Conservation (phyloP, 1,284 basidiomycete genomes). For the Tranzscheliella williamsii region DNA sequence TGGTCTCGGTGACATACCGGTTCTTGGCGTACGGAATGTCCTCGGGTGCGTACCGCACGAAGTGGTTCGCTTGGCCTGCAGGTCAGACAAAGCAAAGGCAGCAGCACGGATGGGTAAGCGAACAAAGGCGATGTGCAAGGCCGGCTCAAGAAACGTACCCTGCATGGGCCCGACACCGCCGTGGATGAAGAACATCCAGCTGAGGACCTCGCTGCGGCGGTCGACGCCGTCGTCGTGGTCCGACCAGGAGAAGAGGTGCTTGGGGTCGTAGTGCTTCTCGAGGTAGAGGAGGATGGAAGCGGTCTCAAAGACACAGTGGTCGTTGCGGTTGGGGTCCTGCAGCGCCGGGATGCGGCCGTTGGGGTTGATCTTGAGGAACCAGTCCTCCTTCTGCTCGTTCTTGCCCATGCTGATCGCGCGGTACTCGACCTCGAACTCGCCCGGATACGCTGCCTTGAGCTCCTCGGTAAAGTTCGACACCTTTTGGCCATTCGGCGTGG, state of each 20-base stretch:
- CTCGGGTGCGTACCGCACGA: slow-evolving; percentile 36
- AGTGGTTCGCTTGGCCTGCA: slow-evolving; percentile 39
- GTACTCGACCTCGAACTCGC: slow-evolving; percentile 33
- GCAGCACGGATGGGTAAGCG: not conserved
- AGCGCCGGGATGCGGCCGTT: slow-evolving; percentile 54
- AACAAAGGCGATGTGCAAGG: too few relatives aligned
- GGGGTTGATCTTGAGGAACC: slow-evolving; percentile 52
- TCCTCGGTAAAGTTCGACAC: slow-evolving; percentile 44
- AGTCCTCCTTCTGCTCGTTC: slow-evolving; percentile 48
- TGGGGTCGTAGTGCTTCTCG: slow-evolving; percentile 46
- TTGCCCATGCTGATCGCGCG: slow-evolving; percentile 13
- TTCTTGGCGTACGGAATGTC: slow-evolving; percentile 44
- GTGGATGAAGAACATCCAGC: slow-evolving; percentile 42
- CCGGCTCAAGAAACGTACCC: slow-evolving; percentile 2
- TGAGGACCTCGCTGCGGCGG: slow-evolving; percentile 15
- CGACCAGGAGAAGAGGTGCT: slow-evolving; percentile 43
- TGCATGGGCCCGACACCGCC: slow-evolving; percentile 44
- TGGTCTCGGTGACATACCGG: slow-evolving; percentile 39
- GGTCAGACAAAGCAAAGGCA: not conserved
- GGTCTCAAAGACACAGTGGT: slow-evolving; percentile 40
- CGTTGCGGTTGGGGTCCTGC: slow-evolving; percentile 33
- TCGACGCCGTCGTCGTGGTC: slow-evolving; percentile 31
- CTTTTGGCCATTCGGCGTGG: slow-evolving; percentile 40
- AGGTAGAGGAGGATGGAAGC: slow-evolving; percentile 49
- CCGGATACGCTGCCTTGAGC: slow-evolving; percentile 36